A percentile compares a stretch with the other conserved stretches of the same genome.
phyloP scores from a whole-genome alignment of 495 filamentous ascomycete species.

The Aspergillus indologenus region DNA sequence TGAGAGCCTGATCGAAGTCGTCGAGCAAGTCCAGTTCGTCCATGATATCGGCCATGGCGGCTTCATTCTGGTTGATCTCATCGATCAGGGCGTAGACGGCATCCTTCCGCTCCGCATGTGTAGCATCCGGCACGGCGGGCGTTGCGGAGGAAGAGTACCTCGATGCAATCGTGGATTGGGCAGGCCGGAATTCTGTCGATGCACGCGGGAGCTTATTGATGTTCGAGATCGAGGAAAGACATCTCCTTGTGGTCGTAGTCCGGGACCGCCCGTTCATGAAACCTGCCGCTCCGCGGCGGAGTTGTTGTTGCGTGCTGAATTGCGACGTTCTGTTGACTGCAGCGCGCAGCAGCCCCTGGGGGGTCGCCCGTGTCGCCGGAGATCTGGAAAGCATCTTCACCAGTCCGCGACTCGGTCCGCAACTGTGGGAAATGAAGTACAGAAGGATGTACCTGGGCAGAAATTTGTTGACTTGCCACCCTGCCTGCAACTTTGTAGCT shows the following conservation, averaged over 20 bases:
- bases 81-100: conserved; percentile 39
- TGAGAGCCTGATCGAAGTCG: conserved; percentile 21
- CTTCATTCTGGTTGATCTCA: conserved; percentile 37
- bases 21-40: conserved; percentile 36
- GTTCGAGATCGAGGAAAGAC: conserved; percentile 5
- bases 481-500: conserved; percentile 5
- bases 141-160: conserved; percentile 30
- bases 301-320: conserved; percentile 28
- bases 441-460: conserved; percentile 11
- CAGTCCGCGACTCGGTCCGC: conserved; percentile 10
- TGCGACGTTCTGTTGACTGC: conserved; percentile 18
- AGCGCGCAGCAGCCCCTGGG: conserved; percentile 26
- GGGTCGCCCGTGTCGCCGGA: conserved; percentile 30
- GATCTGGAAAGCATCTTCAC: conserved; percentile 37
- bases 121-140: conserved; percentile 14
- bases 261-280: conserved; percentile 20
- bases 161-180: conserved; percentile 13
- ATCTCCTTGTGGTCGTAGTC: conserved; percentile 15
- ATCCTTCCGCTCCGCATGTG: conserved; percentile 20
- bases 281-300: conserved; percentile 27
- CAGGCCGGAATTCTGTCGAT: background rate
- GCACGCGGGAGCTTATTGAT: background rate
- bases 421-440: conserved; percentile 5
- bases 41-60: conserved; percentile 32
- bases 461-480: background rate